Evolutionary conservation across 306 rosid genomes (phyloP).

Genomic region (Chamaecrista fasciculata): DNA sequence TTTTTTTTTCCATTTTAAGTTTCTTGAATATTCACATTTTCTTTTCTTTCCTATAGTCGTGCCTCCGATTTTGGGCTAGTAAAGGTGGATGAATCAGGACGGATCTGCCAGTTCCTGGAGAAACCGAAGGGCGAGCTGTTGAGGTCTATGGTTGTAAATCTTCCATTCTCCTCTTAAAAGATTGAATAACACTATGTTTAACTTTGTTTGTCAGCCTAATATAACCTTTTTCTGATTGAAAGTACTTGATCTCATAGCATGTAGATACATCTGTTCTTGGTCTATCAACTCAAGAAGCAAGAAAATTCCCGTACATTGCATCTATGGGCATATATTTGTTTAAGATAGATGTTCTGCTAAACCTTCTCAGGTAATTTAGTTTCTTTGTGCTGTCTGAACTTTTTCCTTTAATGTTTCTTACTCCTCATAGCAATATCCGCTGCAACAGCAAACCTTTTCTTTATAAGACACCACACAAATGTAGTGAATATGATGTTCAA

Average conservation of each 20-base stretch:
- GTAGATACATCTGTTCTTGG: slow-evolving; percentile 50
- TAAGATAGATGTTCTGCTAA: slow-evolving; percentile 45
- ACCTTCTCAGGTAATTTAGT: slow-evolving; percentile 48
- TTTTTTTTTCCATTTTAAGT: neutral
- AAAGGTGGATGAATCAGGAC: slow-evolving; percentile 53
- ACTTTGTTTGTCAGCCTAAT: slow-evolving; percentile 16
- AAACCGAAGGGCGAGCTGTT: slow-evolving; percentile 49
- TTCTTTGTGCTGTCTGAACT: slow-evolving; percentile 1
- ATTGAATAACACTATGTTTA: slow-evolving; percentile 5
- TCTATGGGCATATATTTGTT: slow-evolving; percentile 55
- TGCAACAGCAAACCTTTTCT: neutral
- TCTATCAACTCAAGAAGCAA: slow-evolving; percentile 45
- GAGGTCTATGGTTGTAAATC: slow-evolving; percentile 52
- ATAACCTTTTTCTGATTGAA: slow-evolving; percentile 25
- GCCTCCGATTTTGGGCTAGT: slow-evolving; percentile 53
- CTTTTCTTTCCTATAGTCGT: slow-evolving; percentile 30
- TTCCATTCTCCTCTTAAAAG: slow-evolving; percentile 23
- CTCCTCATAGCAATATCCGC: neutral
- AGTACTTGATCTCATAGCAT: slow-evolving; percentile 38
- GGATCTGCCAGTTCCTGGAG: slow-evolving; percentile 42
- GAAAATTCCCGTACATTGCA: slow-evolving; percentile 48
- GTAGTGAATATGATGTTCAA: slow-evolving; percentile 5
- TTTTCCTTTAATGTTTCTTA: neutral
- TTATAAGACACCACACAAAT: neutral
- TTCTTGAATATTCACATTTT: slow-evolving; percentile 9